Evolutionary conservation across 352 stramenopile genomes (phyloP).

Genomic region (Blastocystis sp.): DNA sequence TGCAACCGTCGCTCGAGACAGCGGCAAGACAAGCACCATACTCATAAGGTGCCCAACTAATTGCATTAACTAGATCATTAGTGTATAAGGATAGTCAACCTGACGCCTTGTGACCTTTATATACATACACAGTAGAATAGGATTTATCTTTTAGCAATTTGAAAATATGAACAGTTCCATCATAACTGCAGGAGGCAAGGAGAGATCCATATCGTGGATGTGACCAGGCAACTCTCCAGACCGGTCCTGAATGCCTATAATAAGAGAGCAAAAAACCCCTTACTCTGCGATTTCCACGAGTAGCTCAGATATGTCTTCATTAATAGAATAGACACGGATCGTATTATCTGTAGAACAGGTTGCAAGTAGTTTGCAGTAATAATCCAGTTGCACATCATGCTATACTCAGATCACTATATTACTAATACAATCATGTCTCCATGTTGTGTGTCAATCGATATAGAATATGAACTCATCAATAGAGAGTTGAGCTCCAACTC

Average conservation of each 20-base stretch:
- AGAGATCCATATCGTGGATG: constrained; percentile 93
- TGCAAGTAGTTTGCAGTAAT: constrained; percentile 95
- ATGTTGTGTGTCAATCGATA: constrained; percentile 90
- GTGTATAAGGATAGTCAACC: not conserved
- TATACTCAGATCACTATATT: constrained; percentile 62
- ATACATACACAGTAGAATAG: constrained; percentile 34
- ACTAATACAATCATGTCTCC: constrained; percentile 86
- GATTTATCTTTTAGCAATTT: constrained; percentile 47
- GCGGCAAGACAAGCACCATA: constrained; percentile 83
- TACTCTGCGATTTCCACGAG: constrained; percentile 26
- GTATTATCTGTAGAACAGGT: constrained; percentile 90
- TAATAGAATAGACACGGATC: constrained; percentile 82
- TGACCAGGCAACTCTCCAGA: constrained; percentile 95
- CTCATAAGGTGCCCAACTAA: constrained; percentile 91
- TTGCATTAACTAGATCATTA: constrained; percentile 77
- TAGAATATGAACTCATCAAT: constrained; percentile 69
- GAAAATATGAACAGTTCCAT: constrained; percentile 89
- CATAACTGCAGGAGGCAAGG: constrained; percentile 92
- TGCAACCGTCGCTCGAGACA: constrained; percentile 85
- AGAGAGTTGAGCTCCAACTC: not conserved
- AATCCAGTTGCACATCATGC: constrained; percentile 96
- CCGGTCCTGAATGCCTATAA: constrained; percentile 79
- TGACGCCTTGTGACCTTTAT: constrained; percentile 51
- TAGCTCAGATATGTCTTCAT: constrained; percentile 13
- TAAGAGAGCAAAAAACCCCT: constrained; percentile 69